Conservation (phyloP, 768 basidiomycete genomes). For the Sporobolomyces phaffii region DNA sequence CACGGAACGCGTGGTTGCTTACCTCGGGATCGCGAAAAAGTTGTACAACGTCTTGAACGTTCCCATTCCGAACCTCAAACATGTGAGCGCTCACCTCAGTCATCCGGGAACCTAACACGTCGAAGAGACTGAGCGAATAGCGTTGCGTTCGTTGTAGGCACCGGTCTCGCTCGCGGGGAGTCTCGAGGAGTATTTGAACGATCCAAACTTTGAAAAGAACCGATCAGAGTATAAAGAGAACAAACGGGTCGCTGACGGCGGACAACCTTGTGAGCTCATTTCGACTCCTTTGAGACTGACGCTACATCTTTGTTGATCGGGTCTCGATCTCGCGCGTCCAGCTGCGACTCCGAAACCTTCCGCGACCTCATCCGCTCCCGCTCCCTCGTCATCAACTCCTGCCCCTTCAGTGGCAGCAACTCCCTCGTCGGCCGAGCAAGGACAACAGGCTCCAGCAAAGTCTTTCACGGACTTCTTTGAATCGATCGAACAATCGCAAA, state of each 20-base stretch:
- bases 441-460: conserved; percentile 46
- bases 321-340: too few species aligned
- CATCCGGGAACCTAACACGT: not conserved
- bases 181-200: conserved; percentile 89
- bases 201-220: conserved; percentile 95
- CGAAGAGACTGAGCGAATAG: not conserved
- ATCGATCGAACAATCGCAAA: conserved; percentile 75
- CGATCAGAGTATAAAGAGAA: conserved; percentile 81
- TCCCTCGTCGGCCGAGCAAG: not conserved
- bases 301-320: too few species aligned
- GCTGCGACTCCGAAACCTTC: conserved; percentile 27
- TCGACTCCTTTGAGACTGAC: not conserved
- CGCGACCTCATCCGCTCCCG: conserved; percentile 20
- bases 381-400: not conserved
- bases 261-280: conserved; percentile 2
- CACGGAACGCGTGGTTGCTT: conserved; percentile 83
- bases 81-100: conserved; percentile 50
- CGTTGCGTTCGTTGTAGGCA: conserved; percentile 60
- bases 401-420: not conserved
- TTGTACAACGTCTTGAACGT: conserved; percentile 88
- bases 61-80: conserved; percentile 86
- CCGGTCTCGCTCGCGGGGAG: conserved; percentile 90
- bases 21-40: conserved; percentile 82
- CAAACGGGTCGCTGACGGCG: conserved; percentile 59
- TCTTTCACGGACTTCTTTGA: conserved; percentile 76